Percentiles rank a stretch among this genome's conserved stretches.
Evolutionary conservation across 2,329 filamentous ascomycete genomes (phyloP).

Genomic region (Calonectria ilicicola): DNA sequence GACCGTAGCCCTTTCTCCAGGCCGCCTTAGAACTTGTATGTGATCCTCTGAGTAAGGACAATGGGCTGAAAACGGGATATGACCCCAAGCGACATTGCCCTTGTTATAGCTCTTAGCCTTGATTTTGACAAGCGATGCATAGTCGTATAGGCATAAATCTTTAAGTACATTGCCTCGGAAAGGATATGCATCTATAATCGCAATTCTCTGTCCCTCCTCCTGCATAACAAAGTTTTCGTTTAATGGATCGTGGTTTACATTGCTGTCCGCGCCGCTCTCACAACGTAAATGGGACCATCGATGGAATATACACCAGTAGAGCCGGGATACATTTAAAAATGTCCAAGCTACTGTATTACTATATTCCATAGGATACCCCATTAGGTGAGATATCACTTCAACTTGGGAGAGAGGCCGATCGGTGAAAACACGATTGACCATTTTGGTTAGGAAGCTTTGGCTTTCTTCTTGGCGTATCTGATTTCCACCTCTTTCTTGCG

Average conservation of each 20-base stretch:
- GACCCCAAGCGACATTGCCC: background rate
- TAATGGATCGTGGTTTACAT: too few relatives aligned
- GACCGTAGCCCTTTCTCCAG: background rate
- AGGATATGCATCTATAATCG: constrained; percentile 5
- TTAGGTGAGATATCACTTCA: background rate
- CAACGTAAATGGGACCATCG: background rate
- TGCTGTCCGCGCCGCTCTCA: too few relatives aligned
- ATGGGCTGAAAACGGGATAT: background rate
- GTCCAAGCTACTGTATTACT: constrained; percentile 1
- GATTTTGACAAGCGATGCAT: background rate
- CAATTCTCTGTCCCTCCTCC: background rate
- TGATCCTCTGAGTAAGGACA: background rate
- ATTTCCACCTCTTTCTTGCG: too few relatives aligned
- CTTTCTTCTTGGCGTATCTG: constrained; percentile 10
- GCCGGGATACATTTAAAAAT: constrained; percentile 10
- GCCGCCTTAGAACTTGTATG: background rate
- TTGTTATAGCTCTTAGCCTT: background rate
- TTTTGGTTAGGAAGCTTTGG: background rate
- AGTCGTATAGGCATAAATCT: constrained; percentile 13
- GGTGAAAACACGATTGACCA: constrained; percentile 8
- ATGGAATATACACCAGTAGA: constrained; percentile 9
- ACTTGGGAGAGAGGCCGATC: background rate
- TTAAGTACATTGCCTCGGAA: background rate
- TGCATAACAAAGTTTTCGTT: too few relatives aligned
- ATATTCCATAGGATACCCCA: constrained; percentile 4